Conservation (phyloP, 345 rosid genomes). For the Citrus hindsii region DNA sequence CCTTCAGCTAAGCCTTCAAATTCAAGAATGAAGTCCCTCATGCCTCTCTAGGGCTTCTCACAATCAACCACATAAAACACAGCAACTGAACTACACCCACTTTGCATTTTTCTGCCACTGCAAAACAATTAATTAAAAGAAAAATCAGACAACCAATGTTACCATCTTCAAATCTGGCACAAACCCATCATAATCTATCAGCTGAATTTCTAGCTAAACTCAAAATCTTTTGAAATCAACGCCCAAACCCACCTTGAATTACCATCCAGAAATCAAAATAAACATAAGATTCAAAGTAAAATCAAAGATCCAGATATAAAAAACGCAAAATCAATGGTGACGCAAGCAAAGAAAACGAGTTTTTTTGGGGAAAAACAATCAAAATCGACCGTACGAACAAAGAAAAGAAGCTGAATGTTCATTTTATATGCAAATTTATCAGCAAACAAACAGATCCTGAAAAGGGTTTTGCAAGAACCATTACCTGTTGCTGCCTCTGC, state of each 20-base stretch:
- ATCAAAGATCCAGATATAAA: conserved; percentile 6
- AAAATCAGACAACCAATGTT: neutral
- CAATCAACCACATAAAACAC: neutral
- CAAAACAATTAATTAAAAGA: neutral
- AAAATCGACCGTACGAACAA: neutral
- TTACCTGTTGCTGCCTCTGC: conserved; percentile 10
- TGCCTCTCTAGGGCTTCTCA: conserved; percentile 16
- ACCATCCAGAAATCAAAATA: neutral
- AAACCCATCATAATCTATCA: conserved; percentile 13
- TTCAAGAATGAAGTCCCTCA: conserved; percentile 32
- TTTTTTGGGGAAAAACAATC: too few species aligned
- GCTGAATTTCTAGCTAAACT: neutral
- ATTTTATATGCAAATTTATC: neutral
- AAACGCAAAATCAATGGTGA: neutral
- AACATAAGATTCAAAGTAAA: neutral
- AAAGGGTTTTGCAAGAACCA: neutral
- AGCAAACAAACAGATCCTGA: conserved; percentile 10
- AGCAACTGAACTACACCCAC: neutral
- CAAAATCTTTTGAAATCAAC: neutral
- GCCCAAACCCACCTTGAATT: neutral
- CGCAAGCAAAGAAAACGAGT: neutral
- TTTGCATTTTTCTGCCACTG: neutral
- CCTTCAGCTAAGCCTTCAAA: conserved; percentile 30
- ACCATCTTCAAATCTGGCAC: neutral
- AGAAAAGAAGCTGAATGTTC: neutral